Percentiles rank a stretch among this genome's conserved stretches.
Evolutionary conservation across 805 yeast species (phyloP).

Genomic region (Candida pseudofarinosa): DNA sequence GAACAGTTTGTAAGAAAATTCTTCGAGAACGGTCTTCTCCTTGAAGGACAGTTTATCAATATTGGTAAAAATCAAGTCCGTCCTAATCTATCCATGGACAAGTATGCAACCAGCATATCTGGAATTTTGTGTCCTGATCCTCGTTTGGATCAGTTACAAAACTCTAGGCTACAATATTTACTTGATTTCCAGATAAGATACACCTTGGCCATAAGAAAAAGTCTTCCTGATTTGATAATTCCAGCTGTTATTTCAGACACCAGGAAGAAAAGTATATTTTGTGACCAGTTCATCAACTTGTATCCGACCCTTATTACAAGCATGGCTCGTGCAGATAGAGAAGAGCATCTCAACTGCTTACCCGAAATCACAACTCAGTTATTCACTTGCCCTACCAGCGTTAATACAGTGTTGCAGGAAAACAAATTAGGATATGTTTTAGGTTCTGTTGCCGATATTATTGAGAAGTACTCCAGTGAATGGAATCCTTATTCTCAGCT

Average conservation of each 20-base stretch:
- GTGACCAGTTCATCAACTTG: slow-evolving; percentile 51
- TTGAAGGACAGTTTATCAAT: slow-evolving; percentile 24
- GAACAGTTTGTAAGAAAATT: slow-evolving; percentile 11
- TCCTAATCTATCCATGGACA: slow-evolving; percentile 8
- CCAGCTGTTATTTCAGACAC: slow-evolving; percentile 54
- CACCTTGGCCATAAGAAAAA: slow-evolving; percentile 48
- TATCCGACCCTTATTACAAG: slow-evolving; percentile 48
- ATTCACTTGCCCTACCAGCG: slow-evolving; percentile 42
- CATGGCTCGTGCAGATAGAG: slow-evolving; percentile 48
- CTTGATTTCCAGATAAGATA: slow-evolving; percentile 58
- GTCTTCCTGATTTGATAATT: slow-evolving; percentile 45
- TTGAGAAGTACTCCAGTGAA: slow-evolving; percentile 37
- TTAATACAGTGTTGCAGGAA: slow-evolving; percentile 36
- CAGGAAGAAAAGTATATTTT: slow-evolving; percentile 43
- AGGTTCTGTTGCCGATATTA: slow-evolving; percentile 42
- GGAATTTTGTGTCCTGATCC: slow-evolving; percentile 10
- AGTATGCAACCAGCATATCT: slow-evolving; percentile 12
- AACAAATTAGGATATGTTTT: slow-evolving; percentile 42
- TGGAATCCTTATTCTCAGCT: slow-evolving; percentile 32
- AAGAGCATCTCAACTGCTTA: slow-evolving; percentile 38
- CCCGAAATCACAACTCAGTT: slow-evolving; percentile 35
- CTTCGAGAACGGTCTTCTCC: slow-evolving; percentile 30
- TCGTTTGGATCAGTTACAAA: slow-evolving; percentile 16
- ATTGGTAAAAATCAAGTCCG: slow-evolving; percentile 16
- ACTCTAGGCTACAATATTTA: slow-evolving; percentile 55